A percentile compares a stretch with the other conserved stretches of the same genome.
phyloP scores from a whole-genome alignment of 2,329 filamentous ascomycete species.

The Colletotrichum sojae region DNA sequence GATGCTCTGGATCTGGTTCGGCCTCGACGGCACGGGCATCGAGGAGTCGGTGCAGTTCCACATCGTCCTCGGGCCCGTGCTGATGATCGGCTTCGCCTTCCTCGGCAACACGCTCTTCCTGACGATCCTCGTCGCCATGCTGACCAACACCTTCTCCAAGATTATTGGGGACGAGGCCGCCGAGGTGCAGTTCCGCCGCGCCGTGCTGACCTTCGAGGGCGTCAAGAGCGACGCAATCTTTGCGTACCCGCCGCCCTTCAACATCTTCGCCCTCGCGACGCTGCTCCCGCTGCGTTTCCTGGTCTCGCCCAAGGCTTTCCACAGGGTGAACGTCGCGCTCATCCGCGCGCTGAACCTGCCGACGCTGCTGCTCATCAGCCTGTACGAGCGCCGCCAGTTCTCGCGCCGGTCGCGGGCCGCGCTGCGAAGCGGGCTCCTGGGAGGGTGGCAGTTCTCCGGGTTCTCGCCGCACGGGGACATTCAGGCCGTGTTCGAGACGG shows the following conservation, averaged over 20 bases:
- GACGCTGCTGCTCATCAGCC: slow-evolving; percentile 71
- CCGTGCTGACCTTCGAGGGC: slow-evolving; percentile 80
- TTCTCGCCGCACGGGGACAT: slow-evolving; percentile 72
- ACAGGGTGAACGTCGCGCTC: slow-evolving; percentile 78
- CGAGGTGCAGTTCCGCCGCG: slow-evolving; percentile 79
- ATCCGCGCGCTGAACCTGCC: slow-evolving; percentile 76
- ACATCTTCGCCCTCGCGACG: slow-evolving; percentile 74
- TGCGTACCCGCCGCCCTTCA: slow-evolving; percentile 78
- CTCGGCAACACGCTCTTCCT: slow-evolving; percentile 82
- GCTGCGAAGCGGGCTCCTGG: slow-evolving; percentile 7
- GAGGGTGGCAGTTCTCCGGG: slow-evolving; percentile 46
- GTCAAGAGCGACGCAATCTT: slow-evolving; percentile 82
- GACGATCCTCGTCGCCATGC: slow-evolving; percentile 81
- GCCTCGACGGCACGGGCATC: slow-evolving; percentile 74
- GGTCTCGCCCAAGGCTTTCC: slow-evolving; percentile 75
- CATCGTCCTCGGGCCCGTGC: slow-evolving; percentile 74
- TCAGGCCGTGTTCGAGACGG: slow-evolving; percentile 71
- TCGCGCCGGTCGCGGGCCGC: slow-evolving; percentile 60
- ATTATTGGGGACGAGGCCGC: slow-evolving; percentile 78
- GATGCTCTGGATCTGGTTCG: slow-evolving; percentile 88
- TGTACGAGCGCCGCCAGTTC: slow-evolving; percentile 70
- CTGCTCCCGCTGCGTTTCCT: slow-evolving; percentile 77
- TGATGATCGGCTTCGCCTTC: slow-evolving; percentile 82
- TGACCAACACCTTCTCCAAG: slow-evolving; percentile 79
- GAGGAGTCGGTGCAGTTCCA: slow-evolving; percentile 72